These are phyloP conservation scores for Eucalyptus cloeziana DNA, from an alignment of 345 rosid genomes.

Conservation along the genomic window DNA sequence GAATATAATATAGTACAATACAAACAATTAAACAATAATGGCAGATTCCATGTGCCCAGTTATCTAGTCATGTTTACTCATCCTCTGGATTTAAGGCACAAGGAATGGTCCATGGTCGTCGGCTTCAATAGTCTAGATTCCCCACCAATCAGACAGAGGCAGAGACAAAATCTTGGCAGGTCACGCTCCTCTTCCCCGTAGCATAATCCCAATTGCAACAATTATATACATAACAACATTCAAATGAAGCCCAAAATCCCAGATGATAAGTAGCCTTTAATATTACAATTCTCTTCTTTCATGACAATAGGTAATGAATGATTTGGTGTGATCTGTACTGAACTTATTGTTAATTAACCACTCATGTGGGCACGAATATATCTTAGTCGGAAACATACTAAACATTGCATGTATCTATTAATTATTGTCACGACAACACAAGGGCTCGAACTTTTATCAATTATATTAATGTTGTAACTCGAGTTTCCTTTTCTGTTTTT, in stretches of 20 bases:
- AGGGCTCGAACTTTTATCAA: background rate
- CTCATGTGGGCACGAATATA: background rate
- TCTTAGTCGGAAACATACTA: background rate
- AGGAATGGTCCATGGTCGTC: background rate
- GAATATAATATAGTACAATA: background rate
- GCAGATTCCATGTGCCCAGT: background rate
- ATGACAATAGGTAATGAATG: background rate
- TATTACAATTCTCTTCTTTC: background rate
- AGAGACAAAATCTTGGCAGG: background rate
- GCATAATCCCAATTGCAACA: background rate
- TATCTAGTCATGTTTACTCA: background rate
- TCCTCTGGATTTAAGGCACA: background rate
- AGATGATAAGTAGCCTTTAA: background rate
- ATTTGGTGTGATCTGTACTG: background rate
- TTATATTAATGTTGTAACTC: background rate
- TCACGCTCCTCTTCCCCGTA: background rate
- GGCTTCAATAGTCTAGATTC: background rate
- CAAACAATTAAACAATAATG: background rate
- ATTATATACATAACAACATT: background rate
- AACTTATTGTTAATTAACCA: background rate
- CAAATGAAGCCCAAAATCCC: background rate
- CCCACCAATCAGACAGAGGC: background rate
- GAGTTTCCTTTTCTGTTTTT: background rate
- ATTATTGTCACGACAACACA: background rate
- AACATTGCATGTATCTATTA: background rate